Evolutionary conservation across 2,329 filamentous ascomycete species (phyloP), one percentile per base, ranked within the genome.

Genomic region (Orbilia javanica): DNA sequence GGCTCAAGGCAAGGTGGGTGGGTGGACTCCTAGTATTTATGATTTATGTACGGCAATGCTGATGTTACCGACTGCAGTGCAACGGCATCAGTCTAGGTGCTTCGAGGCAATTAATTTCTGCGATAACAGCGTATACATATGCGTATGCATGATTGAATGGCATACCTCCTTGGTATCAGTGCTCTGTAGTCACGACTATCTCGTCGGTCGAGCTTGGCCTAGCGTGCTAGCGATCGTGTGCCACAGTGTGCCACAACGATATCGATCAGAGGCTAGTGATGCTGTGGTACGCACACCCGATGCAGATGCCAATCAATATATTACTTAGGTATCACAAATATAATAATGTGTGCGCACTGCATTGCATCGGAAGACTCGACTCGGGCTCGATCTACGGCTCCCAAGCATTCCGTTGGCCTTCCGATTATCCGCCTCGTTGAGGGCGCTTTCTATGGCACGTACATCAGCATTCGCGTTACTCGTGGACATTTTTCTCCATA

Each of bases 41-140:
- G n/a, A 44, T 20, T 25, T 22, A 60, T 60, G 55, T 27, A 42
- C 42, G 25, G 55, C 34, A 39, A 60, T 60, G 55, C 55, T 42
- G 15, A 60, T 60, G 55, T 60, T 39, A 60, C 55, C 42, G 20
- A 55, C 52, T 55, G 52, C 52, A 55, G 44, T 42, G 39, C 39
- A 44, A 15, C 39, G 42, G 42, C n/a, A 60, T 60, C 52, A 18
- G 8, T 42, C 34, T 27, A 60, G 55, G 55, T 39, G 13, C 31
- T 60, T 42, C 55, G 55, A 60, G 55, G 55, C 55, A 60, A 60
- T 55, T 55, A 34, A 31, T 60, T 60, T 39, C 55, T 60, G 55
- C 55, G 55, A 60, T 39, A 60, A 60, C 55, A 60, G 55, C 55
- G 55, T 42, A 60, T 42, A 60, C 55, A 60, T 60, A 60, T 60